These are phyloP conservation scores for Spencermartinsiella europaea DNA, from an alignment of 805 yeast species.

Conservation along the genomic window DNA sequence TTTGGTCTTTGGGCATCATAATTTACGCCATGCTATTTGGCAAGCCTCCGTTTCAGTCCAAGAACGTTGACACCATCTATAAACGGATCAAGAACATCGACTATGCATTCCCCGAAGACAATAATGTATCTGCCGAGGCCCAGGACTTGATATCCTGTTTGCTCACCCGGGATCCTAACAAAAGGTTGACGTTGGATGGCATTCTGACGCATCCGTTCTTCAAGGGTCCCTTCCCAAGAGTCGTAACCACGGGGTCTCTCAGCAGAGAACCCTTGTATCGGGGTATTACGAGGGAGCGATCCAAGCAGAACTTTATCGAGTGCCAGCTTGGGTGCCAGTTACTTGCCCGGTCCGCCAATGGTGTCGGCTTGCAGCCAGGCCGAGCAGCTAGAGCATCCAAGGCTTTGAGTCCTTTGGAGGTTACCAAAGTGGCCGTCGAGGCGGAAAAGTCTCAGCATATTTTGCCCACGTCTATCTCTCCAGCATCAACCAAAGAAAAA, in stretches of 20 bases:
- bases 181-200: slow-evolving; percentile 76
- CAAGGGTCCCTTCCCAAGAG: slow-evolving; percentile 65
- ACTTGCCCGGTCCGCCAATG: slow-evolving; percentile 1
- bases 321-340: slow-evolving; percentile 8
- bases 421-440: slow-evolving; percentile 33
- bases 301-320: slow-evolving; percentile 12
- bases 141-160: slow-evolving; percentile 64
- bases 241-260: slow-evolving; percentile 57
- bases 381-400: background rate
- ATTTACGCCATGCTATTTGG: slow-evolving; percentile 88
- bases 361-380: background rate
- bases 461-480: slow-evolving; percentile 85
- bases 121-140: slow-evolving; percentile 67
- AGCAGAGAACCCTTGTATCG: slow-evolving; percentile 56
- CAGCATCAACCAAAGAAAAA: slow-evolving; percentile 83
- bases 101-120: slow-evolving; percentile 68
- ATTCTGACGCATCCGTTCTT: slow-evolving; percentile 84
- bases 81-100: slow-evolving; percentile 84
- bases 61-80: slow-evolving; percentile 87
- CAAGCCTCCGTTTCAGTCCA: slow-evolving; percentile 96
- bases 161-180: slow-evolving; percentile 68
- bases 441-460: slow-evolving; percentile 43
- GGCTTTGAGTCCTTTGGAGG: slow-evolving; percentile 15
- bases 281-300: slow-evolving; percentile 46
- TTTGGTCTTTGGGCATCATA: slow-evolving; percentile 98